Evolutionary conservation across 148 eudicot species (phyloP).

Genomic region (Vaccinium myrtillus): DNA sequence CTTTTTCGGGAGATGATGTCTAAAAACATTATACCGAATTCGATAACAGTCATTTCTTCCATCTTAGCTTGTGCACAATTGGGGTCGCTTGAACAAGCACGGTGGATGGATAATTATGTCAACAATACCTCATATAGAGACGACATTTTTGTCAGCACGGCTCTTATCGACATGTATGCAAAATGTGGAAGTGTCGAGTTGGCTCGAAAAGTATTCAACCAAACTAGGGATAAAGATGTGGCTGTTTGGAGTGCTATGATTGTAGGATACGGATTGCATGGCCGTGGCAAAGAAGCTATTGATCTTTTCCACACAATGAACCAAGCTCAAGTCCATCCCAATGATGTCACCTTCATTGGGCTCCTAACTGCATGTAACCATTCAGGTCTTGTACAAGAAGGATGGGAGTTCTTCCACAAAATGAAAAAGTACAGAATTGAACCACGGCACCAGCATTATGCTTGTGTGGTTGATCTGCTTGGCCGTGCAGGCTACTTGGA

Average conservation of each 20-base stretch:
- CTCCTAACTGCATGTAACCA: slow-evolving; percentile 76
- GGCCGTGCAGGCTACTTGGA: slow-evolving; percentile 64
- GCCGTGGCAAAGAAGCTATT: slow-evolving; percentile 57
- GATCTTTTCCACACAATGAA: slow-evolving; percentile 53
- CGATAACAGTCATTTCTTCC: slow-evolving; percentile 42
- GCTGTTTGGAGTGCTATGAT: slow-evolving; percentile 83
- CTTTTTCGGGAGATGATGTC: slow-evolving; percentile 44
- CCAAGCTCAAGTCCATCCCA: slow-evolving; percentile 43
- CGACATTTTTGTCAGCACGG: slow-evolving; percentile 42
- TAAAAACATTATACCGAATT: slow-evolving; percentile 49
- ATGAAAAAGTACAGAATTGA: slow-evolving; percentile 55
- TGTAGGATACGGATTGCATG: slow-evolving; percentile 68
- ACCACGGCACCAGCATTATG: slow-evolving; percentile 73
- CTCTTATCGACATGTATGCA: slow-evolving; percentile 64
- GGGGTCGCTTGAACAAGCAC: slow-evolving; percentile 57
- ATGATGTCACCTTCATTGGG: slow-evolving; percentile 67
- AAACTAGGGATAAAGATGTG: slow-evolving; percentile 45
- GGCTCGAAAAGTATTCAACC: slow-evolving; percentile 53
- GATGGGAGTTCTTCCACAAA: slow-evolving; percentile 60
- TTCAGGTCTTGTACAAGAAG: slow-evolving; percentile 70
- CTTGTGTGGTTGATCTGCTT: slow-evolving; percentile 70
- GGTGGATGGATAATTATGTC: slow-evolving; percentile 43
- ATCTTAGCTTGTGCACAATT: slow-evolving; percentile 60
- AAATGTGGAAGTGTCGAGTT: slow-evolving; percentile 68
- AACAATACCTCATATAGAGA: slow-evolving; percentile 25